Evolutionary conservation across 2,329 filamentous ascomycete genomes (phyloP).

Genomic region (Aureobasidium sp.): DNA sequence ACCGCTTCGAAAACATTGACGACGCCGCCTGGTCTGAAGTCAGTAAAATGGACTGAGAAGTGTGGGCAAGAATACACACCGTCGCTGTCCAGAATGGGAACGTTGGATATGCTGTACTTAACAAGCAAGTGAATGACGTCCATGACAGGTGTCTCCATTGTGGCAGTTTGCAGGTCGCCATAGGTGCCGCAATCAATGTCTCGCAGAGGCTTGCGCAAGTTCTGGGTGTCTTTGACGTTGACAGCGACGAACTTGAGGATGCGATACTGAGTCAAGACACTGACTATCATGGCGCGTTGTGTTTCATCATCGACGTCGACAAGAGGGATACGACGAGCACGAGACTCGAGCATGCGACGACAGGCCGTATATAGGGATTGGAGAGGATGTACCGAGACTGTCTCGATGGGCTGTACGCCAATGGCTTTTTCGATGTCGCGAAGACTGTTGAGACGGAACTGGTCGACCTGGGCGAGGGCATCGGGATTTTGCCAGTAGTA

Average conservation of each 20-base stretch:
- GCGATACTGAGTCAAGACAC: constrained; percentile 94
- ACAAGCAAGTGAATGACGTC: constrained; percentile 93
- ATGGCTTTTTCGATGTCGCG: constrained; percentile 94
- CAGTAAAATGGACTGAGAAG: neutral
- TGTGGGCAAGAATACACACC: constrained; percentile 29
- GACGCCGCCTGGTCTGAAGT: constrained; percentile 47
- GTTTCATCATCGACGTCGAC: constrained; percentile 94
- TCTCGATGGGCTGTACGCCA: constrained; percentile 83
- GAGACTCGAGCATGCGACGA: constrained; percentile 84
- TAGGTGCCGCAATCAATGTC: constrained; percentile 85
- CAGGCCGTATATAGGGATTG: constrained; percentile 91
- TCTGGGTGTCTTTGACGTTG: constrained; percentile 81
- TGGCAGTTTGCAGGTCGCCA: constrained; percentile 67
- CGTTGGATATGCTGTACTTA: constrained; percentile 83
- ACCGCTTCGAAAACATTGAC: constrained; percentile 97
- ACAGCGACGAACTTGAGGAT: constrained; percentile 98
- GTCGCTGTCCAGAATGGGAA: constrained; percentile 81
- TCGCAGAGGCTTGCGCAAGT: constrained; percentile 76
- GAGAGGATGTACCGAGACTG: constrained; percentile 88
- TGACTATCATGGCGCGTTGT: constrained; percentile 82
- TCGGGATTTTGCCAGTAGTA: constrained; percentile 98
- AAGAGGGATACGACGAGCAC: constrained; percentile 85
- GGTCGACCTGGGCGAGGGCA: constrained; percentile 79
- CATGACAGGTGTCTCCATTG: constrained; percentile 84
- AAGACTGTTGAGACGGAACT: constrained; percentile 85